phyloP scores from a whole-genome alignment of 345 rosid genomes.

The Brassica carinata region DNA sequence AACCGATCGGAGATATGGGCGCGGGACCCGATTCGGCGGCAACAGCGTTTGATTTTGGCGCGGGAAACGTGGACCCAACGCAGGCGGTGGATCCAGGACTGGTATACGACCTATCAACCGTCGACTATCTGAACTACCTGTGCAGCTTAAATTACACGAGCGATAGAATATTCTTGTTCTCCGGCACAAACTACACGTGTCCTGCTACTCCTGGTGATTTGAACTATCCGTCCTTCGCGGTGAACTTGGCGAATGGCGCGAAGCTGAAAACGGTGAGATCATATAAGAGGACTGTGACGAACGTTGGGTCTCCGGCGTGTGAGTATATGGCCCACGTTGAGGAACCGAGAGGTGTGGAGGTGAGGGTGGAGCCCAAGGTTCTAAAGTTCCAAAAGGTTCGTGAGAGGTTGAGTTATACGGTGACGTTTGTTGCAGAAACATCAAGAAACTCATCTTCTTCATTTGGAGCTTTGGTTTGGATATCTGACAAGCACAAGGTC shows the following conservation, averaged over 20 bases:
- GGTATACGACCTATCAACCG: slow-evolving; percentile 47
- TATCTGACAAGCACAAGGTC: slow-evolving; percentile 51
- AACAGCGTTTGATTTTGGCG: slow-evolving; percentile 63
- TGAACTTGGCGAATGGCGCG: slow-evolving; percentile 46
- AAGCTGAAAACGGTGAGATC: slow-evolving; percentile 23
- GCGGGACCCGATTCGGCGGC: slow-evolving; percentile 38
- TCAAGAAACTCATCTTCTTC: slow-evolving; percentile 19
- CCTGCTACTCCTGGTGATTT: slow-evolving; percentile 48
- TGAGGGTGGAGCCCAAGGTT: slow-evolving; percentile 55
- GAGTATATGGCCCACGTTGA: slow-evolving; percentile 50
- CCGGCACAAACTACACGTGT: slow-evolving; percentile 47
- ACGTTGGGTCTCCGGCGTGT: slow-evolving; percentile 57
- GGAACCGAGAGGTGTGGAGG: slow-evolving; percentile 53
- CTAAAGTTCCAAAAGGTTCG: slow-evolving; percentile 52
- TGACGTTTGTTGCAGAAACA: slow-evolving; percentile 41
- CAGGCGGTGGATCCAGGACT: slow-evolving; percentile 61
- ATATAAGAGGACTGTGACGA: slow-evolving; percentile 61
- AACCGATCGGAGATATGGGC: slow-evolving; percentile 37
- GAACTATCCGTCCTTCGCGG: slow-evolving; percentile 66
- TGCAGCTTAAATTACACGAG: slow-evolving; percentile 63
- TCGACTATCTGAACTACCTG: slow-evolving; percentile 55
- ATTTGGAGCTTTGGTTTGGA: slow-evolving; percentile 67
- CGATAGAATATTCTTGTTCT: slow-evolving; percentile 55
- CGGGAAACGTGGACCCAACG: slow-evolving; percentile 63
- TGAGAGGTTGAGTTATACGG: slow-evolving; percentile 59